Base-by-base conservation (phyloP, 179 eudicot species). In the Sideroxylon spinosum region DNA sequence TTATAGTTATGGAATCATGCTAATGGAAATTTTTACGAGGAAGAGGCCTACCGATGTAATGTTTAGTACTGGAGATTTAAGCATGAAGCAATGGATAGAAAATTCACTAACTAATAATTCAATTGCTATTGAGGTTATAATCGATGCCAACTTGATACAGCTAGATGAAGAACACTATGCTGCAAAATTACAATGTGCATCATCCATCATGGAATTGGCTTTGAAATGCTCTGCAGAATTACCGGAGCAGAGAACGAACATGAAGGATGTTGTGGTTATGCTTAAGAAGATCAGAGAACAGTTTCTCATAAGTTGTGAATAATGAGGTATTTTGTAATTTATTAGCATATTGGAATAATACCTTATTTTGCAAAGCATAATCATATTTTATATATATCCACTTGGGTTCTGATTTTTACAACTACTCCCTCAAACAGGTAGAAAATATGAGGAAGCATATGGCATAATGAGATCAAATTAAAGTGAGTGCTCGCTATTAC, bases 1-100 rank as follows among this genome's bases (percentile, higher is more conserved):
- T 32, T 65, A 49, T 26, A 76, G 79, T 53, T 76, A 14, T 52
- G 79, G 73, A 2, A 76, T 76, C 13, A 48, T 76, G 79, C 2
- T 76, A 8, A 44, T 78, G 67, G 80, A 78, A 70, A 78, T 60
- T 2, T 68, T 78, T 37, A 78, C 75, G 13, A 48, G 80, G 48
- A 57, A 17, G 32, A 78, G 60, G 26, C 80, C 80, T 0, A 59
- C 75, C 14, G 52, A 68, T 37, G 50, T 19, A 29, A 67, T 67
- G 50, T 67, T 67, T 3, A 29, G 37, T 32, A 48, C 20, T 32
- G 71, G 50, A 5, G 23, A 67, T 29, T 7, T 19, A 50, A 68
- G 71, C 0, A 17, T 37, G 52, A 68, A 19, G 52, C 3, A 9
- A 20, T 68, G 71, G 71, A 22, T 68, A 44, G 52, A 9, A 1